phyloP scores from a whole-genome alignment of 306 rosid genomes.

The Casuarina glauca region DNA sequence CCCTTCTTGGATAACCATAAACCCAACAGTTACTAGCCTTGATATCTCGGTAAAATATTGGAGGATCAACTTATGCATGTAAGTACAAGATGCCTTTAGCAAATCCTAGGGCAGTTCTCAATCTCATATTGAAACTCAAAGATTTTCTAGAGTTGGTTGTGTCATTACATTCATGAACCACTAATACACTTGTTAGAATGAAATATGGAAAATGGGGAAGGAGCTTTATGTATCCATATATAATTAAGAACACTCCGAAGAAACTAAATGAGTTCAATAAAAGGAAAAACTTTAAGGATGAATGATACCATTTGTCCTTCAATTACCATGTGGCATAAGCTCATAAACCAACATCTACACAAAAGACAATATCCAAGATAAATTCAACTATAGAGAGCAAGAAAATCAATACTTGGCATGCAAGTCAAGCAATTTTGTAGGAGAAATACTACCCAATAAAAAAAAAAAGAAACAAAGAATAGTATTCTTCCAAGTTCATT shows the following conservation, averaged over 20 bases:
- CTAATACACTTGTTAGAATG: background rate
- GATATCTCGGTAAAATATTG: conserved; percentile 89
- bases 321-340: conserved; percentile 83
- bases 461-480: conserved; percentile 1
- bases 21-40: conserved; percentile 67
- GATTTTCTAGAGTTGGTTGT: conserved; percentile 60
- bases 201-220: background rate
- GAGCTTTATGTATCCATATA: background rate
- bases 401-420: background rate
- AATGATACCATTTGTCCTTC: conserved; percentile 81
- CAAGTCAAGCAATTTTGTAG: background rate
- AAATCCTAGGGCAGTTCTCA: conserved; percentile 74
- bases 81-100: conserved; percentile 90
- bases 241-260: background rate
- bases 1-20: too few relatives aligned
- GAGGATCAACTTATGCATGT: conserved; percentile 94
- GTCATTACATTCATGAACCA: conserved; percentile 21
- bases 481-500: conserved; percentile 9
- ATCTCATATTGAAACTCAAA: conserved; percentile 61
- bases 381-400: conserved; percentile 19
- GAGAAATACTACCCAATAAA: background rate
- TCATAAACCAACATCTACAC: conserved; percentile 94
- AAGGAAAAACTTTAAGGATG: conserved; percentile 15
- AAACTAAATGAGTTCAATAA: background rate
- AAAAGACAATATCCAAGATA: conserved; percentile 15